Evolutionary conservation across 2,329 filamentous ascomycete species (phyloP), one percentile per base, ranked within the genome.

Genomic region (Fusarium multiceps): DNA sequence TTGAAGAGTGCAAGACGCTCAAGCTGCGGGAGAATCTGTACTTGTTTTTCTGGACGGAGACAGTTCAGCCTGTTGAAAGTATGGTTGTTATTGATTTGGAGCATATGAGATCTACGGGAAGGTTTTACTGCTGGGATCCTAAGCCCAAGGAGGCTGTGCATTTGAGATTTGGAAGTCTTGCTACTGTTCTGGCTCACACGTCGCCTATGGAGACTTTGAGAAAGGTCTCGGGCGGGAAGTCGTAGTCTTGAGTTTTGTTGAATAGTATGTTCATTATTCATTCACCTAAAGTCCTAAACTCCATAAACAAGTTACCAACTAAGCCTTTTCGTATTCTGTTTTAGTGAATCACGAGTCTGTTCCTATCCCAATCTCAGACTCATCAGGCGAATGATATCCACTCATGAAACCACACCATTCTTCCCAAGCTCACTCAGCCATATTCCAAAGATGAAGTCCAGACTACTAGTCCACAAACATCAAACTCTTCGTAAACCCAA

Each of bases 41-140:
- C 16, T 51, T 70, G 2, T 46, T 70, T 20, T 70, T 70, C 20
- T 70, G 67, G 67, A 70, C 66, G 0, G 67, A 70, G 28, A 70
- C 66, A 0, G 20, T 70, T 14, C 66, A 69, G 67, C 67, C 67
- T 2, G 67, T 70, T 4, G 67, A 70, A 23, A 58, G 59, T 0
- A 34, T 70, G 10, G 54, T 70, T 4, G 57, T 66, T 7, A 25
- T 70, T 3, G 67, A 69, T 28, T 23, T 69, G 46, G 62, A 66
- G 28, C 21, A 59, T 9, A 69, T 69, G 62, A 58, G 66, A 6
- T 69, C 67, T 2, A 63, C 66, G 1, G 62, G 62, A 4, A 47
- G 66, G 0, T 70, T 69, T 10, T 70, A 63, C 11, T 69, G 67
- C 4, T 70, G 67, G 66, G 66, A 69, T 30, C 67, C 66, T 0